Conservation (phyloP, 192 early-diverging fungal genomes). For the Jimgerdemannia lactiflua region DNA sequence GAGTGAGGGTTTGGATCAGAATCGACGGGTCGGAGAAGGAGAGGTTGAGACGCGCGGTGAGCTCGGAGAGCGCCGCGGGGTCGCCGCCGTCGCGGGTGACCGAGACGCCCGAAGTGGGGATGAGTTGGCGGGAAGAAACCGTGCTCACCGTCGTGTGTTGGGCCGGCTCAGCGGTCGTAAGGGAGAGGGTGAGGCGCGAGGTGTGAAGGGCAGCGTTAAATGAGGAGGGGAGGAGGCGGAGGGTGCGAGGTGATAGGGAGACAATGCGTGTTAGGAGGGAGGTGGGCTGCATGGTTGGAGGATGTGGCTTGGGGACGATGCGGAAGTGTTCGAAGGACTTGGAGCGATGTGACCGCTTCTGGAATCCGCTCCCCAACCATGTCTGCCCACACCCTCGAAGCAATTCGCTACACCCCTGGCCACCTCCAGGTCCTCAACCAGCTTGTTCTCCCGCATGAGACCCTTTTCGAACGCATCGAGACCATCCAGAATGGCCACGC, state of each 20-base stretch:
- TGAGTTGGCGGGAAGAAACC: not conserved
- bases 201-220: not conserved
- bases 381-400: slow-evolving; percentile 38
- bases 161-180: not conserved
- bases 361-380: too few species aligned
- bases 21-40: slow-evolving; percentile 32
- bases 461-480: slow-evolving; percentile 67
- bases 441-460: slow-evolving; percentile 84
- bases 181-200: not conserved
- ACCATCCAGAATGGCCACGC: slow-evolving; percentile 71
- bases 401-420: slow-evolving; percentile 50
- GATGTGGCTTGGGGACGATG: not conserved
- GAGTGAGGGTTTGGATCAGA: slow-evolving; percentile 44
- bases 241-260: not conserved
- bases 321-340: too few species aligned
- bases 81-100: not conserved
- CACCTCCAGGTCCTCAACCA: slow-evolving; percentile 85
- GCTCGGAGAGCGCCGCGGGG: not conserved
- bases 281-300: not conserved
- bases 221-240: not conserved
- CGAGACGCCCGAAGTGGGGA: not conserved
- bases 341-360: too few species aligned
- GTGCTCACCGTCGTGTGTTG: too few species aligned
- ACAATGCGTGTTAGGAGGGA: not conserved
- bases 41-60: not conserved